Base-by-base conservation (phyloP, 2,329 filamentous ascomycete genomes). In the Xenosphaeropsis pyriputrescens region DNA sequence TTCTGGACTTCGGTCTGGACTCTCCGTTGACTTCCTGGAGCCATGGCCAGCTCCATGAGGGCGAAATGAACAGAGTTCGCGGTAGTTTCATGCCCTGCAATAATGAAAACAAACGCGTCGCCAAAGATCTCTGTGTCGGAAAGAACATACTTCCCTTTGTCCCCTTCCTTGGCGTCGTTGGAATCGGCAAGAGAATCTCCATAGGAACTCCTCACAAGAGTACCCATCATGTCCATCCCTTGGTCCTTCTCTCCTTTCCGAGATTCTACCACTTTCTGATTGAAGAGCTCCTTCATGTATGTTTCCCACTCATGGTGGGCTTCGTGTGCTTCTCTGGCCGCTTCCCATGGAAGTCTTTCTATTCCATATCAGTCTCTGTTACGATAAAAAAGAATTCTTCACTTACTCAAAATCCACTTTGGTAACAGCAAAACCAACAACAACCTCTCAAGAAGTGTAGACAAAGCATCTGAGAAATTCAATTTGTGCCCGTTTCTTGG, bases 21-120 rank as follows among this genome's bases (percentile, higher is more conserved):
- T 6, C 63, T 64, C 17, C 70, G 67, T 51, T 91, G 84, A 1
- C 69, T 69, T 1, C 62, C 57, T 5, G 73, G 73, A 47, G 78
- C 68, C 47, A 74, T 69, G 12, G 82, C 83, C 5, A 89, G 67
- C 47, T 75, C 68, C 29, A 85, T 53, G 4, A 86, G 57, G 2
- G 75, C 67, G 52, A 83, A 86, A 57, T 88, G 79, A 30, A 86
- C 63, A 4, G 72, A 70, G 55, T 83, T 85, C 35, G 82, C 82
- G 2, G 81, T 81, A 1, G 83, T 88, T 57, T 91, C 84, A 56
- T 91, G 82, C 11, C 84, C 84, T 0, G 84, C 83, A 1, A 88
- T 64, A 42, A 72, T 65, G 57, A 76, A 73, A 47, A 78, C 63
- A 44, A 79, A 79, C 15, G 79, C 74, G 50, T 86, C 86, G 36